Conservation (phyloP, 2,329 filamentous ascomycete genomes). For the Colletotrichum neosansevieriae region DNA sequence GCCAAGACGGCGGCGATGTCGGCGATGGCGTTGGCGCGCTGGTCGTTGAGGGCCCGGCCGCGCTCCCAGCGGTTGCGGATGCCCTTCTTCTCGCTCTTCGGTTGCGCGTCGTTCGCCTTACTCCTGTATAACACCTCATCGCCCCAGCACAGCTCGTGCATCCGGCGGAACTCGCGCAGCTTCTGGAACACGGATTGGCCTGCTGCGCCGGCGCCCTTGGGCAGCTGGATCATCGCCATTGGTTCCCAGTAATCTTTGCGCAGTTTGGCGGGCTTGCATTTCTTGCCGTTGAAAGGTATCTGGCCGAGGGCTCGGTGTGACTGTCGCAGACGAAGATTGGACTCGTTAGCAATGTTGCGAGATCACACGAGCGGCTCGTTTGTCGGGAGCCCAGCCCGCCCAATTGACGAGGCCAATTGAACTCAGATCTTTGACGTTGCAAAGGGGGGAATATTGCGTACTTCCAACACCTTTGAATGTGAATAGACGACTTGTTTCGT, state of each 20-base stretch:
- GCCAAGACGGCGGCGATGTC: slow-evolving; percentile 71
- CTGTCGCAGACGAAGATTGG: slow-evolving; percentile 42
- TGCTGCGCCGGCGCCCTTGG: slow-evolving; percentile 61
- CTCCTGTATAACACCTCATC: slow-evolving; percentile 56
- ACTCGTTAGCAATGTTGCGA: background rate
- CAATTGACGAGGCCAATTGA: background rate
- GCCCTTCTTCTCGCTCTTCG: slow-evolving; percentile 44
- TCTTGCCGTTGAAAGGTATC: slow-evolving; percentile 76
- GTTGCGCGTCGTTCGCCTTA: slow-evolving; percentile 42
- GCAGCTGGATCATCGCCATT: slow-evolving; percentile 71
- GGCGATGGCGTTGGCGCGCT: slow-evolving; percentile 72
- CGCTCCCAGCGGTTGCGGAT: slow-evolving; percentile 57
- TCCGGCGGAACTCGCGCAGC: slow-evolving; percentile 72
- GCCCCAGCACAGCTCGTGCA: slow-evolving; percentile 74
- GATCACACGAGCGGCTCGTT: background rate
- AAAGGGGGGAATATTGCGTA: slow-evolving; percentile 46
- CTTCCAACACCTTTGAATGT: slow-evolving; percentile 58
- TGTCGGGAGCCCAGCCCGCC: background rate
- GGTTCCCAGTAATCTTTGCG: slow-evolving; percentile 77
- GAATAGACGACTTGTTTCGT: slow-evolving; percentile 67
- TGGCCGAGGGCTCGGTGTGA: slow-evolving; percentile 65
- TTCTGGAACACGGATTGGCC: slow-evolving; percentile 72
- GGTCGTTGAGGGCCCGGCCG: slow-evolving; percentile 67
- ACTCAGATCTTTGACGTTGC: background rate
- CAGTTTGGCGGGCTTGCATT: slow-evolving; percentile 71